These are phyloP conservation scores for Conticribra weissflogii DNA, from an alignment of 108 stramenopile species.

Conservation along the genomic window DNA sequence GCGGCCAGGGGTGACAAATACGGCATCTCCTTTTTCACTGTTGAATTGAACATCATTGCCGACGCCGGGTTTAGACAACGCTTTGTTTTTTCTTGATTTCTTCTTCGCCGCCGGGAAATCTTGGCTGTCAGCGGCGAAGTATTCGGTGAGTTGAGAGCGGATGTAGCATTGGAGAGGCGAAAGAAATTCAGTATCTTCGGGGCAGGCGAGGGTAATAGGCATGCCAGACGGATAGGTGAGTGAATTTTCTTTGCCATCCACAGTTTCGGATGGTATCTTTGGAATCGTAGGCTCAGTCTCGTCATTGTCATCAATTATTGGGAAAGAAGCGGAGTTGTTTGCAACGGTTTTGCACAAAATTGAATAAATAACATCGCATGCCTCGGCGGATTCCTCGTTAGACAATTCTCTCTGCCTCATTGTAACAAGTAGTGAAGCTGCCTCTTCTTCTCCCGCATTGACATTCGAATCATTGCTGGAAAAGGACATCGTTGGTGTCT, in stretches of 20 bases:
- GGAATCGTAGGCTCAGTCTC: neutral
- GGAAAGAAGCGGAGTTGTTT: neutral
- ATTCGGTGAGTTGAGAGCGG: conserved; percentile 62
- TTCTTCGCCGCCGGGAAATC: conserved; percentile 13
- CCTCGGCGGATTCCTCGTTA: neutral
- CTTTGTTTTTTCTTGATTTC: neutral
- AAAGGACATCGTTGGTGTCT: neutral
- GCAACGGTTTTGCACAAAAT: neutral
- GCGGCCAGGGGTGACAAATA: conserved; percentile 36
- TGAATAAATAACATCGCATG: neutral
- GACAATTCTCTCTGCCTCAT: neutral
- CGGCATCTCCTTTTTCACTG: conserved; percentile 52
- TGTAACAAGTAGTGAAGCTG: neutral
- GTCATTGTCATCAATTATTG: conserved; percentile 10
- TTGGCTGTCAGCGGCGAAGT: conserved; percentile 47
- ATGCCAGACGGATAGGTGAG: conserved; percentile 1
- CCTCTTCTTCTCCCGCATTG: neutral
- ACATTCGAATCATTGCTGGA: neutral
- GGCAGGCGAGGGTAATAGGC: conserved; percentile 31
- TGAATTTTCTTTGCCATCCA: neutral
- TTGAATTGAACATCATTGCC: conserved; percentile 21
- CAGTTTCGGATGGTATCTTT: neutral
- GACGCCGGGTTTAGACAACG: too few relatives aligned
- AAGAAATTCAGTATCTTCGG: conserved; percentile 60
- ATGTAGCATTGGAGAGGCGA: conserved; percentile 75